These are phyloP conservation scores for Phaeotremella skinneri DNA, from an alignment of 768 basidiomycete genomes.

Conservation along the genomic window DNA sequence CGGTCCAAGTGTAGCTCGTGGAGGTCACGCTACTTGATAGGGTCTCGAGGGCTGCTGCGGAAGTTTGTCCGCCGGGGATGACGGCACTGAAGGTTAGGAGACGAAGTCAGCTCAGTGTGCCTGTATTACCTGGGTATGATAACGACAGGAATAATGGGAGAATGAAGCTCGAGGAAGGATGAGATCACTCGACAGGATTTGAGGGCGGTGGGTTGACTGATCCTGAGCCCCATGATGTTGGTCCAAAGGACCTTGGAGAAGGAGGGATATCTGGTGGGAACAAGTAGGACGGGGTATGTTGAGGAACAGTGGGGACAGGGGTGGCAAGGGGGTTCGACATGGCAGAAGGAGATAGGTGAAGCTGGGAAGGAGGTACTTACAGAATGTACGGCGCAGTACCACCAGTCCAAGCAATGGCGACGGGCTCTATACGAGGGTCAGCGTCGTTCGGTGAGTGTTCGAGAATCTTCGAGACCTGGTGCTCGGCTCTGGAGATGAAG, in stretches of 20 bases:
- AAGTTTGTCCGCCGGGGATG: slow-evolving; percentile 48
- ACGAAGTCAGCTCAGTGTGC: neutral
- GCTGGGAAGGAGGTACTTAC: slow-evolving; percentile 19
- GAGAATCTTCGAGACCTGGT: no score
- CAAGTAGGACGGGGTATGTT: no score
- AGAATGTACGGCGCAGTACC: slow-evolving; percentile 42
- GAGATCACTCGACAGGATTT: no score
- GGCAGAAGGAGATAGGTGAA: neutral
- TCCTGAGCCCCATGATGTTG: no score
- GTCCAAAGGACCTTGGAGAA: no score
- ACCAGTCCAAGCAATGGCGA: slow-evolving; percentile 34
- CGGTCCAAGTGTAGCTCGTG: slow-evolving; percentile 38
- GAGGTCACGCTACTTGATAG: slow-evolving; percentile 13
- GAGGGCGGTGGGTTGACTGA: no score
- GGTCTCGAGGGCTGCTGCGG: slow-evolving; percentile 36
- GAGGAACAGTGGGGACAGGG: neutral
- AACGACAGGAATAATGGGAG: neutral
- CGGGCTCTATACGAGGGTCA: no score
- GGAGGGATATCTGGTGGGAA: no score
- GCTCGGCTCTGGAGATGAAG: no score
- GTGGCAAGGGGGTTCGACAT: neutral
- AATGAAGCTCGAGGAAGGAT: neutral
- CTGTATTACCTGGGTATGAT: no score
- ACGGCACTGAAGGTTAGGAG: slow-evolving; percentile 47
- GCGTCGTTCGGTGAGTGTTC: no score